These are phyloP conservation scores for Gnomoniopsis sp. DNA, from an alignment of 2,329 filamentous ascomycete genomes.

Conservation along the genomic window DNA sequence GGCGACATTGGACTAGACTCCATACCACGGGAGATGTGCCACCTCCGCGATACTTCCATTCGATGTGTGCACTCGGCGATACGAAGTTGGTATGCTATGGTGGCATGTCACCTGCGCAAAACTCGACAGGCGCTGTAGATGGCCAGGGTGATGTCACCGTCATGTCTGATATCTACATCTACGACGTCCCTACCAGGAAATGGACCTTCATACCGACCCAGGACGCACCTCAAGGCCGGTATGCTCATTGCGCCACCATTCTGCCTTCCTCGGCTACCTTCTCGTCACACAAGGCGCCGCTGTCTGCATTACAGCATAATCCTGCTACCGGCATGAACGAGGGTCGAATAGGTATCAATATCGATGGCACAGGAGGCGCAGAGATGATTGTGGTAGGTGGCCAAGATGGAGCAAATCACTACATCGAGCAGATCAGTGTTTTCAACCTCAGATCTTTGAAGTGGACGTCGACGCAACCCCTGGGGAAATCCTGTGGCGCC, in stretches of 20 bases:
- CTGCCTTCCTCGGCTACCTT: slow-evolving; percentile 85
- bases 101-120: slow-evolving; percentile 83
- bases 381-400: slow-evolving; percentile 98
- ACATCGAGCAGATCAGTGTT: slow-evolving; percentile 97
- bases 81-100: slow-evolving; percentile 97
- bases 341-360: slow-evolving; percentile 79
- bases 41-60: slow-evolving; percentile 93
- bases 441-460: slow-evolving; percentile 94
- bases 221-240: slow-evolving; percentile 86
- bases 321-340: slow-evolving; percentile 80
- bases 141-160: slow-evolving; percentile 84
- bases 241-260: slow-evolving; percentile 94
- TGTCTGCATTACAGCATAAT: slow-evolving; percentile 88
- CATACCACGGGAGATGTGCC: slow-evolving; percentile 82
- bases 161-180: slow-evolving; percentile 98
- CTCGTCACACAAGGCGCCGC: slow-evolving; percentile 75
- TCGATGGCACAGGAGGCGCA: slow-evolving; percentile 87
- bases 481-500: slow-evolving; percentile 91
- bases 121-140: slow-evolving; percentile 41
- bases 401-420: slow-evolving; percentile 96
- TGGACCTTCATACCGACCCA: slow-evolving; percentile 83
- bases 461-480: slow-evolving; percentile 85
- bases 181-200: slow-evolving; percentile 74
- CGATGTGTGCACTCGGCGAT: slow-evolving; percentile 87
- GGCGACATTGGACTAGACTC: slow-evolving; percentile 88